These are phyloP conservation scores for Eutrema japonicum DNA, from an alignment of 345 rosid species.

Conservation along the genomic window DNA sequence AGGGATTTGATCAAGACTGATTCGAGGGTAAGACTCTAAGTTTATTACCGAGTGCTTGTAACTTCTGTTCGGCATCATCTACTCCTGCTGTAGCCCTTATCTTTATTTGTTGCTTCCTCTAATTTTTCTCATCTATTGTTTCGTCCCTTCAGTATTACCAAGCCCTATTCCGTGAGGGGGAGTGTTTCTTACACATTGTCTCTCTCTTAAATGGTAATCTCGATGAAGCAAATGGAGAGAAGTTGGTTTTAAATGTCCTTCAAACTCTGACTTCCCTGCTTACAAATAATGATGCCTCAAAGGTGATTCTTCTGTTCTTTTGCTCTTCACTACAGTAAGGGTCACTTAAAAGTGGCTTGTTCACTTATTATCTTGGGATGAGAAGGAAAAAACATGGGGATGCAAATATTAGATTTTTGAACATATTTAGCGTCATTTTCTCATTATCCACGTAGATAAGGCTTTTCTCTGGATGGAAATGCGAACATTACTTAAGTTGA, in stretches of 20 bases:
- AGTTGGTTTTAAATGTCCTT: constrained; percentile 85
- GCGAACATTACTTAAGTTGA: constrained; percentile 21
- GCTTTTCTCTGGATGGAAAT: constrained; percentile 9
- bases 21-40: constrained; percentile 55
- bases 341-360: constrained; percentile 7
- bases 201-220: constrained; percentile 87
- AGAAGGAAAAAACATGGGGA: neutral
- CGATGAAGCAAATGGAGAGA: constrained; percentile 77
- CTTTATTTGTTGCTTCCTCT: constrained; percentile 29
- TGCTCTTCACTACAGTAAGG: constrained; percentile 18
- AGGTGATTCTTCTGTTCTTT: constrained; percentile 56
- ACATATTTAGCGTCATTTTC: constrained; percentile 8
- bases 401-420: constrained; percentile 9
- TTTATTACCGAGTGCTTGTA: constrained; percentile 20
- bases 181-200: constrained; percentile 93
- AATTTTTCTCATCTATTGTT: constrained; percentile 33
- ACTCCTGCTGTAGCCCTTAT: constrained; percentile 17
- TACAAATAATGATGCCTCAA: constrained; percentile 79
- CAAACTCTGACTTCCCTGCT: constrained; percentile 82
- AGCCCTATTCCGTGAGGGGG: constrained; percentile 83
- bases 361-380: constrained; percentile 23
- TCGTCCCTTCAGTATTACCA: constrained; percentile 76
- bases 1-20: constrained; percentile 71
- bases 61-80: constrained; percentile 10
- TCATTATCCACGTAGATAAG: constrained; percentile 5